phyloP scores from a whole-genome alignment of 2,329 filamentous ascomycete species.

The Colletotrichum spinosum region DNA sequence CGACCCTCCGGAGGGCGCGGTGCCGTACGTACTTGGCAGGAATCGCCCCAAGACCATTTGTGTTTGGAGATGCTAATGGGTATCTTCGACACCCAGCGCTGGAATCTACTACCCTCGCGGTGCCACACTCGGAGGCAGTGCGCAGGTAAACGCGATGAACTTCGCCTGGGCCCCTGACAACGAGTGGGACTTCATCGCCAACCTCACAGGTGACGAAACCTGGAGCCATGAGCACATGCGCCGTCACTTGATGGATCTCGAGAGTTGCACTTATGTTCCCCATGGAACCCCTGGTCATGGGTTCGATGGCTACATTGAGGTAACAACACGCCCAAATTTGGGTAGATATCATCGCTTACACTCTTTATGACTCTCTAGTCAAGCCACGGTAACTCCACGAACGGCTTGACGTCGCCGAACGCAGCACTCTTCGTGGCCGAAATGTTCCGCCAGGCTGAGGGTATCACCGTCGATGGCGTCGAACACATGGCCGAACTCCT shows the following conservation, averaged over 20 bases:
- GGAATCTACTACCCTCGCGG: slow-evolving; percentile 44
- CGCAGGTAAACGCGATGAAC: slow-evolving; percentile 54
- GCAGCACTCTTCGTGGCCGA: slow-evolving; percentile 9
- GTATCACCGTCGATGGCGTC: slow-evolving; percentile 26
- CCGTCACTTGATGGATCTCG: slow-evolving; percentile 58
- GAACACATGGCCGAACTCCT: slow-evolving; percentile 41
- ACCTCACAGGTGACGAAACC: slow-evolving; percentile 61
- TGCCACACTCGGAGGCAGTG: slow-evolving; percentile 45
- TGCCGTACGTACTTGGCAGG: slow-evolving; percentile 30
- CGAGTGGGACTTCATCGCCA: slow-evolving; percentile 61
- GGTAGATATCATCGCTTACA: background rate
- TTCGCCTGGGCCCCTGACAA: slow-evolving; percentile 60
- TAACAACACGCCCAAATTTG: background rate
- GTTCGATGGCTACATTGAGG: slow-evolving; percentile 59
- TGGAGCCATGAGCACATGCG: slow-evolving; percentile 64
- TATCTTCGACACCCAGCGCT: slow-evolving; percentile 11
- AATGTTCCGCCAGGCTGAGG: slow-evolving; percentile 14
- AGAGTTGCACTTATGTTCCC: slow-evolving; percentile 58
- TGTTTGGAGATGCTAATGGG: background rate
- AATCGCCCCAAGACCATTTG: background rate
- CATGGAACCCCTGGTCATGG: slow-evolving; percentile 56
- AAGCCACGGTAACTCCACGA: slow-evolving; percentile 37
- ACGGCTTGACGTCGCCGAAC: slow-evolving; percentile 5
- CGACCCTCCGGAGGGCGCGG: slow-evolving; percentile 36
- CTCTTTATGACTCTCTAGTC: background rate